phyloP scores from a whole-genome alignment of 257 asterid species.

The Plectranthus barbatus region DNA sequence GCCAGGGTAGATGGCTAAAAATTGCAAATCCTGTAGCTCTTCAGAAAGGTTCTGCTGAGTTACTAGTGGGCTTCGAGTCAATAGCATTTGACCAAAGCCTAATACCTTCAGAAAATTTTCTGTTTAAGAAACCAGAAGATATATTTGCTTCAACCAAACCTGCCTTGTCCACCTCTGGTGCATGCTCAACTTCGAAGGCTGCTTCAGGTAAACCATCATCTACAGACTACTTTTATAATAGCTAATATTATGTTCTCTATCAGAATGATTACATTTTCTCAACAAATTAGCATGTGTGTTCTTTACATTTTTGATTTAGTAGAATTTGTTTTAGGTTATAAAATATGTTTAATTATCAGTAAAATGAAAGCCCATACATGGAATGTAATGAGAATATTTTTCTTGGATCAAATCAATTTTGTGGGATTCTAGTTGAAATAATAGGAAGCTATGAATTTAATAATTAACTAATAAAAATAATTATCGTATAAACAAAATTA shows the following conservation, averaged over 20 bases:
- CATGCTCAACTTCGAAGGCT: slow-evolving; percentile 40
- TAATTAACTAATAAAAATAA: too few relatives aligned
- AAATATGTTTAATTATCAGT: background rate
- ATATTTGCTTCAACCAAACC: slow-evolving; percentile 30
- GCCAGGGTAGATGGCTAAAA: slow-evolving; percentile 85
- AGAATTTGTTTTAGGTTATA: background rate
- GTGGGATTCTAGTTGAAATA: too few relatives aligned
- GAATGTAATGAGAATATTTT: background rate
- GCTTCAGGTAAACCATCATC: slow-evolving; percentile 51
- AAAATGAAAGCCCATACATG: background rate
- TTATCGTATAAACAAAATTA: too few relatives aligned
- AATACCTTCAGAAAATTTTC: slow-evolving; percentile 46
- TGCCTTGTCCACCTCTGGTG: slow-evolving; percentile 29
- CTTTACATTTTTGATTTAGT: background rate
- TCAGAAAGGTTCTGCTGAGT: slow-evolving; percentile 37
- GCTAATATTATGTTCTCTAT: background rate
- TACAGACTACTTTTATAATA: background rate
- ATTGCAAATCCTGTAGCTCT: slow-evolving; percentile 36
- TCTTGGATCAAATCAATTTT: too few relatives aligned
- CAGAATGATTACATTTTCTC: background rate
- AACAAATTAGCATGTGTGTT: background rate
- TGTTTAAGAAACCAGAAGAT: slow-evolving; percentile 20
- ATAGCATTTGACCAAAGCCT: slow-evolving; percentile 53
- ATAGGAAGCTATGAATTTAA: too few relatives aligned
- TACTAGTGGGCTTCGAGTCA: slow-evolving; percentile 48